Percentiles rank a stretch among this genome's conserved stretches.
These are phyloP conservation scores for Candida piceae DNA, from an alignment of 805 yeast species.

Conservation along the genomic window DNA sequence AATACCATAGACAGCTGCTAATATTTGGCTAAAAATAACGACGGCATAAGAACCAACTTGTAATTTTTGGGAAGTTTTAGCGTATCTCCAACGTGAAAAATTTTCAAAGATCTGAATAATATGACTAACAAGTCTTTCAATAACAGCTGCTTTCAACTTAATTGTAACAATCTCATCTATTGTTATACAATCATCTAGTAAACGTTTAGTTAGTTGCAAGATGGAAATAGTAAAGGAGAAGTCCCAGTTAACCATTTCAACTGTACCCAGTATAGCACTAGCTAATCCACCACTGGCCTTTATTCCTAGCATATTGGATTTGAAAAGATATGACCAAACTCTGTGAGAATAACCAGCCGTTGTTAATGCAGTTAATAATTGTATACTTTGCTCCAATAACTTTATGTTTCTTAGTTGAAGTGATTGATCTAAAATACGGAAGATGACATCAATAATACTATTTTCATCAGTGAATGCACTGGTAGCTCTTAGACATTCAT, in stretches of 20 bases:
- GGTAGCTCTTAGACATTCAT: slow-evolving; percentile 29
- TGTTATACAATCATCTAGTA: slow-evolving; percentile 47
- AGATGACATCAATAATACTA: slow-evolving; percentile 47
- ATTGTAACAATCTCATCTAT: slow-evolving; percentile 33
- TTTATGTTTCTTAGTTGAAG: slow-evolving; percentile 49
- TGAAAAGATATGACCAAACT: slow-evolving; percentile 75
- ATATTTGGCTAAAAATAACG: slow-evolving; percentile 48
- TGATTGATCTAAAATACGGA: slow-evolving; percentile 64
- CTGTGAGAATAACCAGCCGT: slow-evolving; percentile 48
- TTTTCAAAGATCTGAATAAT: slow-evolving; percentile 70
- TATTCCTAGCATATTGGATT: slow-evolving; percentile 59
- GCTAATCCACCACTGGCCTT: slow-evolving; percentile 63
- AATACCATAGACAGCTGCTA: slow-evolving; percentile 51
- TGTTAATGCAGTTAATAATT: slow-evolving; percentile 45
- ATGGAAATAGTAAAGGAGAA: slow-evolving; percentile 60
- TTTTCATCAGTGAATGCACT: slow-evolving; percentile 29
- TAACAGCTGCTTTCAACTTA: slow-evolving; percentile 46
- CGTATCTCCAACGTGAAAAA: slow-evolving; percentile 65
- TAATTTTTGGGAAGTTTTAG: slow-evolving; percentile 48
- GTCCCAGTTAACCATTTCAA: slow-evolving; percentile 65
- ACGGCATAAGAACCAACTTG: slow-evolving; percentile 55
- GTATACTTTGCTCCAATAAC: slow-evolving; percentile 40
- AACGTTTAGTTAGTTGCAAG: slow-evolving; percentile 46
- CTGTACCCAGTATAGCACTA: slow-evolving; percentile 57
- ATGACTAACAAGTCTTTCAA: slow-evolving; percentile 51